Evolutionary conservation across 805 yeast genomes (phyloP).

Genomic region (Ascoidea rubescens): DNA sequence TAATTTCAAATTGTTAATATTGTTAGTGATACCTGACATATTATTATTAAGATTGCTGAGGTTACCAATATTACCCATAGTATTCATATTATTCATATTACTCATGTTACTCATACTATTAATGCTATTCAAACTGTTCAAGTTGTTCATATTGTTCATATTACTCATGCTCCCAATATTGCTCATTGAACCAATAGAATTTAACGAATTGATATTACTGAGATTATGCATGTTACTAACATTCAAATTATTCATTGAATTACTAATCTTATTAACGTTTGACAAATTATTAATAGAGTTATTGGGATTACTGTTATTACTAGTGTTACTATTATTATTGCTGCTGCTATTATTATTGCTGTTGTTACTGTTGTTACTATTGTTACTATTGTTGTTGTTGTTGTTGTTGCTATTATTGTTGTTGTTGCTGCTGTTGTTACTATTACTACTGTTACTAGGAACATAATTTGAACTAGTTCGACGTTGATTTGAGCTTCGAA

Average conservation of each 20-base stretch:
- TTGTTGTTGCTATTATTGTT: not conserved
- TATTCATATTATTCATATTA: too few species aligned
- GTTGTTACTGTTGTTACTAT: not conserved
- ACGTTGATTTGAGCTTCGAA: constrained; percentile 54
- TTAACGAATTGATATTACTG: not conserved
- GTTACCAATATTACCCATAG: too few species aligned
- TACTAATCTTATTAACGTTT: not conserved
- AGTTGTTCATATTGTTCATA: too few species aligned
- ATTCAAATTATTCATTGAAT: not conserved
- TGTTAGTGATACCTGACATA: too few species aligned
- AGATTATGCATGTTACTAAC: not conserved
- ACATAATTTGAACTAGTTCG: constrained; percentile 18
- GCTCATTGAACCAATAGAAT: too few species aligned
- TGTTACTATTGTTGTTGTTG: not conserved
- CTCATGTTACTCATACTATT: too few species aligned
- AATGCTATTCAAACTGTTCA: too few species aligned
- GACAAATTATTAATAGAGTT: too few species aligned
- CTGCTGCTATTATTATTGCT: not conserved
- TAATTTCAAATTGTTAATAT: too few species aligned
- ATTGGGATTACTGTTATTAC: not conserved
- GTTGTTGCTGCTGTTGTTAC: not conserved
- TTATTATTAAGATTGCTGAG: too few species aligned
- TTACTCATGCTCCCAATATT: too few species aligned
- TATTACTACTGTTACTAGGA: not conserved
- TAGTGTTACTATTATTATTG: not conserved